Conservation (phyloP, 305 asterid genomes). For the Andrographis paniculata region DNA sequence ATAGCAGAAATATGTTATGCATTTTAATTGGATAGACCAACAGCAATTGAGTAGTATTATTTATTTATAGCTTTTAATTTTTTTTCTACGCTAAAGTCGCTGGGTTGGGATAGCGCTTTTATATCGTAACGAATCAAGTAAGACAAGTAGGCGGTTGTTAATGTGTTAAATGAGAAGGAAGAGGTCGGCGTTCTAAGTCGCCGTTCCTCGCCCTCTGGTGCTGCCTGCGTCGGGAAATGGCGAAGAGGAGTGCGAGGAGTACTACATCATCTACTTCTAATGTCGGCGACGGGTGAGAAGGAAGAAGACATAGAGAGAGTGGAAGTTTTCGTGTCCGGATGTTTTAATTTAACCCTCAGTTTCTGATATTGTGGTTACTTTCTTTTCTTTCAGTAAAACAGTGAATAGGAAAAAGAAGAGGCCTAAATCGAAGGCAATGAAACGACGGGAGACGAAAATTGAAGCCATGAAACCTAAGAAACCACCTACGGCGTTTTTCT, state of each 20-base stretch:
- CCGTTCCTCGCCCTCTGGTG: not conserved
- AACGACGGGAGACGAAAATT: conserved; percentile 36
- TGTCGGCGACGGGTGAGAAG: not conserved
- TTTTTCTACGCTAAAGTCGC: no score
- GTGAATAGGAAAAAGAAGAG: conserved; percentile 35
- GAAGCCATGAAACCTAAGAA: conserved; percentile 81
- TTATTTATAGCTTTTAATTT: no score
- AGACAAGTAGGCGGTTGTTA: no score
- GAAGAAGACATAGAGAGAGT: not conserved
- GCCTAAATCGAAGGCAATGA: conserved; percentile 25
- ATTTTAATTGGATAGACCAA: no score
- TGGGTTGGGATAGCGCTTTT: no score
- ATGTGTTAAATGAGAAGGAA: no score
- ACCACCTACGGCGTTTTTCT: conserved; percentile 98
- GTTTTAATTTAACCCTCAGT: not conserved
- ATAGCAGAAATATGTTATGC: no score
- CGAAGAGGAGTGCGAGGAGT: not conserved
- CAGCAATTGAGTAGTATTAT: no score
- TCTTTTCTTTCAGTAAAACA: conserved; percentile 31
- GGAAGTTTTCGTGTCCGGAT: not conserved
- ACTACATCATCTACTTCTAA: not conserved
- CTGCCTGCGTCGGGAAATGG: not conserved
- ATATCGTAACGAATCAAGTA: no score
- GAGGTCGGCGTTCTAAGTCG: no score
- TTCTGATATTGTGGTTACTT: not conserved